Evolutionary conservation across 2,329 filamentous ascomycete genomes (phyloP).

Genomic region (Mollisiaceae sp.): DNA sequence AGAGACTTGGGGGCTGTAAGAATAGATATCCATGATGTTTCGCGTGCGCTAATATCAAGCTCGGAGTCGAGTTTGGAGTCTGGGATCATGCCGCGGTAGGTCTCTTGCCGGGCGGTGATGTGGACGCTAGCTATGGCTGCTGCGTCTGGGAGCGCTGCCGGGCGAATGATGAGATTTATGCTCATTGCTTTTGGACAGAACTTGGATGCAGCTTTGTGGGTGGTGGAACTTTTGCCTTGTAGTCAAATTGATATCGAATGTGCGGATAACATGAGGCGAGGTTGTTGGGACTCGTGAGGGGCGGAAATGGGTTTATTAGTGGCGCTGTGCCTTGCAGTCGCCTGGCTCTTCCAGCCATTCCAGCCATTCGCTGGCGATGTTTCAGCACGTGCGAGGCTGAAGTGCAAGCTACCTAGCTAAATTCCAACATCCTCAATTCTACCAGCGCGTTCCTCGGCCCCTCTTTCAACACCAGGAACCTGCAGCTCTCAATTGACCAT

Average conservation of each 20-base stretch:
- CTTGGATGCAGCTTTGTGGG: too few relatives aligned
- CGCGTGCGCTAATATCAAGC: conserved; percentile 19
- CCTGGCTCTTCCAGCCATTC: conserved; percentile 22
- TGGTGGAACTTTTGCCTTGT: too few relatives aligned
- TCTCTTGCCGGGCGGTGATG: conserved; percentile 17
- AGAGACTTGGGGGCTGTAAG: conserved; percentile 11
- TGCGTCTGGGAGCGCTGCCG: conserved; percentile 17
- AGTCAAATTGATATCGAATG: too few relatives aligned
- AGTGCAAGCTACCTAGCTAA: background rate
- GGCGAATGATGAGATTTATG: conserved; percentile 19
- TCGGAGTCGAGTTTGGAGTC: conserved; percentile 14
- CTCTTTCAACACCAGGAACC: background rate
- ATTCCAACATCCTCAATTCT: background rate
- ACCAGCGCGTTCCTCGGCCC: background rate
- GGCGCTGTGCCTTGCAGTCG: conserved; percentile 2
- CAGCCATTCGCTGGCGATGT: conserved; percentile 23
- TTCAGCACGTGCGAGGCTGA: conserved; percentile 21
- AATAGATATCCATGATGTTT: conserved; percentile 15
- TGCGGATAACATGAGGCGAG: too few relatives aligned
- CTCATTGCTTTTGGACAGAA: too few relatives aligned
- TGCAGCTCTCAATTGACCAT: conserved; percentile 12
- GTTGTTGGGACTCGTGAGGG: background rate
- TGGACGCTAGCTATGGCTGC: conserved; percentile 16
- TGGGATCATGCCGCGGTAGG: conserved; percentile 18
- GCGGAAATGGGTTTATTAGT: background rate